Evolutionary conservation across 2,329 filamentous ascomycete genomes (phyloP).

Genomic region (Lachnellula hyalina): DNA sequence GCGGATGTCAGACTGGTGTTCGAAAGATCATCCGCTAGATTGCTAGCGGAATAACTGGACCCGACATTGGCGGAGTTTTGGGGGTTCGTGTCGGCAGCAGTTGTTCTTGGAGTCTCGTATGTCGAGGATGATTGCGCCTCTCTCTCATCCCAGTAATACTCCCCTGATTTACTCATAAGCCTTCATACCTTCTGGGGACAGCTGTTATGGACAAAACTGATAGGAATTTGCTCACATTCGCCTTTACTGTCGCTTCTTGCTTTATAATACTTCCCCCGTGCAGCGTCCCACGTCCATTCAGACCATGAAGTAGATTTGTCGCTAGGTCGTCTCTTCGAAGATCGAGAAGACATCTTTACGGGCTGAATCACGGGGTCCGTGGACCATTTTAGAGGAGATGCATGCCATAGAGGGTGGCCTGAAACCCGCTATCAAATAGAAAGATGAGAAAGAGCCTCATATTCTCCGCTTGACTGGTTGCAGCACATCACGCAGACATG

Average conservation of each 20-base stretch:
- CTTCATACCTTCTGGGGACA: not conserved
- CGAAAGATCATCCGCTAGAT: not conserved
- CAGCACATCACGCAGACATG: not conserved
- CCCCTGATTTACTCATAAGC: not conserved
- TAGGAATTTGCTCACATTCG: not conserved
- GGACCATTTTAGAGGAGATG: not conserved
- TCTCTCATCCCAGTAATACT: not conserved
- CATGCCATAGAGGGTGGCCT: not conserved
- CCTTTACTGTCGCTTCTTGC: not conserved
- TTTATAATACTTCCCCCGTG: not conserved
- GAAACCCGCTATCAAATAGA: not conserved
- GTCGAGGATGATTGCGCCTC: no score
- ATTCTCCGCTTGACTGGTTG: not conserved
- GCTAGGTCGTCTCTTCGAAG: not conserved
- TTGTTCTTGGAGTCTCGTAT: not conserved
- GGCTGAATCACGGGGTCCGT: not conserved
- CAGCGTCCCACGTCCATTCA: conserved; percentile 5
- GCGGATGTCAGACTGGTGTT: not conserved
- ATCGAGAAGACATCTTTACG: not conserved
- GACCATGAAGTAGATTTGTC: conserved; percentile 4
- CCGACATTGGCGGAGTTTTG: no score
- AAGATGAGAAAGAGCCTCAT: not conserved
- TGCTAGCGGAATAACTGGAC: not conserved
- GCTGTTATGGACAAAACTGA: not conserved
- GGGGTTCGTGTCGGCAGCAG: no score